Conservation (phyloP, 805 yeast species). For the Lachancea meyersii region DNA sequence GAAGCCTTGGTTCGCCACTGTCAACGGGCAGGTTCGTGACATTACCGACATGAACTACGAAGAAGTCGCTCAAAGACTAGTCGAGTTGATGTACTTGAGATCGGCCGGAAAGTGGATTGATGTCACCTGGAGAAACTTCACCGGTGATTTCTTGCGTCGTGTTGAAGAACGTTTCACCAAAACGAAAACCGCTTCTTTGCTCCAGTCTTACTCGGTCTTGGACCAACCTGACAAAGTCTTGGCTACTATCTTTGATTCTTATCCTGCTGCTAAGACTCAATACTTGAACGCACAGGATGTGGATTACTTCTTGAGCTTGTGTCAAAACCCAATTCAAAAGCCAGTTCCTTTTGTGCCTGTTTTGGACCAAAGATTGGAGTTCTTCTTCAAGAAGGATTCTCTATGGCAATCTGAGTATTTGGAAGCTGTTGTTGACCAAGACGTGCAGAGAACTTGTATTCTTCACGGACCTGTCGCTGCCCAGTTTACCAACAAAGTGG, state of each 20-base stretch:
- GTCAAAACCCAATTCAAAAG: conserved; percentile 80
- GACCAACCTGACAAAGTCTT: conserved; percentile 58
- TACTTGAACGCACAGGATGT: conserved; percentile 91
- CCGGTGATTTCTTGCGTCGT: conserved; percentile 83
- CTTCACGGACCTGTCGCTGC: conserved; percentile 99
- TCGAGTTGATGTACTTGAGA: conserved; percentile 81
- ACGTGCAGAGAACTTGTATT: conserved; percentile 98
- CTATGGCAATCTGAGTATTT: conserved; percentile 98
- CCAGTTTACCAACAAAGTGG: conserved; percentile 74
- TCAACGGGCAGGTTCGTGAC: conserved; percentile 72
- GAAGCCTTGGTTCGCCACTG: conserved; percentile 93
- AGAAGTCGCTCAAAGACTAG: conserved; percentile 80
- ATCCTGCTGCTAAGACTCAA: conserved; percentile 72
- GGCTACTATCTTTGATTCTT: conserved; percentile 55
- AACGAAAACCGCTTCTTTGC: conserved; percentile 51
- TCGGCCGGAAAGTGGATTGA: conserved; percentile 85
- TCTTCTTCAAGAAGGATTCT: conserved; percentile 96
- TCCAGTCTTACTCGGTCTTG: conserved; percentile 68
- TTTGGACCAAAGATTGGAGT: conserved; percentile 88
- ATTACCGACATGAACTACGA: conserved; percentile 92
- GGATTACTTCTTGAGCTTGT: conserved; percentile 81
- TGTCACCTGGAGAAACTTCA: conserved; percentile 72
- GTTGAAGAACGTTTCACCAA: conserved; percentile 91
- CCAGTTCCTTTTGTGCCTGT: conserved; percentile 98
- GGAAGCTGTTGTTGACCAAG: conserved; percentile 92